Evolutionary conservation across 1,139 yeast species (phyloP), one percentile per base, ranked within the genome.

Genomic region (Taphrina sp.): DNA sequence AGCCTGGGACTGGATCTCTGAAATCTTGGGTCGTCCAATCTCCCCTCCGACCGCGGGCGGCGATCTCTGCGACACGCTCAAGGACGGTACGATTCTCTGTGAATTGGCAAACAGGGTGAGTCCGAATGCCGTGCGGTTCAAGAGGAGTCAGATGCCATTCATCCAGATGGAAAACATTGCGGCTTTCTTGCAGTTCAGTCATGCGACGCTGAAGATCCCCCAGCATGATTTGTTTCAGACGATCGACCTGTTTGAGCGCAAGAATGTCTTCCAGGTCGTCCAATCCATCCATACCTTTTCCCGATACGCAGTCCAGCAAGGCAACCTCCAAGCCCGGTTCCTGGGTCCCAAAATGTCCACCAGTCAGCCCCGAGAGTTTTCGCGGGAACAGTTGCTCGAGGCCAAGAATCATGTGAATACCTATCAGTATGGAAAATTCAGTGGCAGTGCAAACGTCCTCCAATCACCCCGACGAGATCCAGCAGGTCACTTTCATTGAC

Each of bases 91-190:
- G 2, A 68, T 80, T 0, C 71, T 88, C 19, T 85, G 45, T 44
- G 52, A 45, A 34, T 16, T 58, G n/a, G 61, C 45, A 37, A 51
- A 59, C 51, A 20, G 28, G 26, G 56, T 58, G 3, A 41, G 39
- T 17, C 60, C 61, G 3, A 19, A 34, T 2, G 45, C 51, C 24
- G 35, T 26, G 28, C 44, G 43, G 61, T 82, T 69, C 68, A 85
- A 83, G 66, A 74, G 74, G 47, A 80, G 89, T n/a, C 73, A 73
- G 52, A 82, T 86, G 84, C 92, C 95, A 2, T 88, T 88, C 69
- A 81, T 86, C 8, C 88, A 83, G 70, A 87, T 87, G 95, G 95
- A 88, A 66, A 87, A 87, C 64, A 86, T 88, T 37, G 81, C 88
- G 41, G 78, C 80, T 60, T 88, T 87, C 65, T 71, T 88, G 33